Evolutionary conservation across 1,139 yeast species (phyloP).

Genomic region (Suhomyces panamericanus): DNA sequence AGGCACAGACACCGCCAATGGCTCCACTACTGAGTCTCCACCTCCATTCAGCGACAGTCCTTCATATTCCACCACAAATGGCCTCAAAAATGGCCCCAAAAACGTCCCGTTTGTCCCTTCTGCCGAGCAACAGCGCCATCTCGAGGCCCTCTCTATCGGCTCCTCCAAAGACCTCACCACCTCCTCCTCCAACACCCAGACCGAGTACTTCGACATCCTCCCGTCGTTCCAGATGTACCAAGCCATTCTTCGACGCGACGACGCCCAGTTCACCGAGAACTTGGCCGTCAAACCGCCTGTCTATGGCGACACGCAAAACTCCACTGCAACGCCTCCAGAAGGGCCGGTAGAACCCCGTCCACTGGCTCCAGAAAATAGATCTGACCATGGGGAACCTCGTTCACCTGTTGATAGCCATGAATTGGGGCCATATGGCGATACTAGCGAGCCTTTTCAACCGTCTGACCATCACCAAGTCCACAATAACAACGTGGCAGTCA

Average conservation of each 20-base stretch:
- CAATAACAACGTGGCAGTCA: conserved; percentile 21
- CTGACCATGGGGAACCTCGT: no score
- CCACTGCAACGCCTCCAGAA: conserved; percentile 30
- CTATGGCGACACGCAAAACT: conserved; percentile 37
- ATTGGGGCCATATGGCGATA: conserved; percentile 2
- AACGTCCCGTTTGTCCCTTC: conserved; percentile 37
- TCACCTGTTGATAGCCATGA: no score
- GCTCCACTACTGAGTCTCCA: background rate
- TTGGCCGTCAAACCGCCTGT: conserved; percentile 39
- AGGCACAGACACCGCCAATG: background rate
- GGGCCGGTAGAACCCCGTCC: no score
- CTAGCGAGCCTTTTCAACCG: background rate
- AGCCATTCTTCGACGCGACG: conserved; percentile 51
- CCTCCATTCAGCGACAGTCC: background rate
- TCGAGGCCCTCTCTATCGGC: conserved; percentile 22
- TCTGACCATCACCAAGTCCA: conserved; percentile 15
- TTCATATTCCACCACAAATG: background rate
- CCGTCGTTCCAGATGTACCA: conserved; percentile 69
- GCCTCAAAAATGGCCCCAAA: conserved; percentile 2
- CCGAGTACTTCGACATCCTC: conserved; percentile 53
- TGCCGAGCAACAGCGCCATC: conserved; percentile 37
- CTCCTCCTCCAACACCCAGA: conserved; percentile 32
- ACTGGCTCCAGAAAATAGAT: no score
- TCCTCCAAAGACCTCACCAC: conserved; percentile 5
- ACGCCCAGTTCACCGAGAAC: conserved; percentile 43